Evolutionary conservation across 2,329 filamentous ascomycete genomes (phyloP), one percentile per base, ranked within the genome.

Genomic region (Aspergillus sp.): DNA sequence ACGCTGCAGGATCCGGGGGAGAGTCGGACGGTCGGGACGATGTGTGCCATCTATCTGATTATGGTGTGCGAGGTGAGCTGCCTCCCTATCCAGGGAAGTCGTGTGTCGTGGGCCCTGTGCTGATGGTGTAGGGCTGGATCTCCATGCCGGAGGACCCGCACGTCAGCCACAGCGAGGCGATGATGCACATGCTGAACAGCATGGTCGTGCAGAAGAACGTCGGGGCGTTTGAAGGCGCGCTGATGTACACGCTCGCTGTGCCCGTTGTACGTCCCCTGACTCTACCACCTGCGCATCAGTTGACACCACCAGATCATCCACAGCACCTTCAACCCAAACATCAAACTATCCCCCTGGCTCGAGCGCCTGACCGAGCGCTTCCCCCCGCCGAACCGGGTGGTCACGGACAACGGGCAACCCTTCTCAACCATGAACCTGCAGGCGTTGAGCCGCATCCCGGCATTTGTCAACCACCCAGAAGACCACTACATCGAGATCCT

Each of bases 21-120:
- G 41, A 61, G 61, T 11, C 49, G 44, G 40, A 59, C 57, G 6
- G 46, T 61, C 5, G 59, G 66, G 45, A 67, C 64, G 1, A 52
- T 69, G 23, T 64, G 63, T 44, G 66, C 64, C 13, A 61, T 68
- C 21, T 61, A 66, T 21, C 48, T 68, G 5, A 58, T 68, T 36
- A 62, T 62, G 31, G 63, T 66, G 10, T 68, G 64, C 40, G 64
- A 69, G 63, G 65, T 67, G 49, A 41, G 40, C 25, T n/a, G n/a
- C n/a, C n/a, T n/a, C n/a, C n/a, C n/a, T n/a, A n/a, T n/a, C n/a
- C n/a, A 1, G 7, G 16, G 6, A 20, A 32, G 6, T 32, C 13
- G 7, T 32, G 7, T 32, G 6, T 32, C 29, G 13, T 32, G 29
- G 29, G 29, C 13, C 29, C 6, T 6, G 29, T 13, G 29, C 29